Base-by-base conservation (phyloP, 2,329 filamentous ascomycete species). In the Aphanoascus verrucosus region DNA sequence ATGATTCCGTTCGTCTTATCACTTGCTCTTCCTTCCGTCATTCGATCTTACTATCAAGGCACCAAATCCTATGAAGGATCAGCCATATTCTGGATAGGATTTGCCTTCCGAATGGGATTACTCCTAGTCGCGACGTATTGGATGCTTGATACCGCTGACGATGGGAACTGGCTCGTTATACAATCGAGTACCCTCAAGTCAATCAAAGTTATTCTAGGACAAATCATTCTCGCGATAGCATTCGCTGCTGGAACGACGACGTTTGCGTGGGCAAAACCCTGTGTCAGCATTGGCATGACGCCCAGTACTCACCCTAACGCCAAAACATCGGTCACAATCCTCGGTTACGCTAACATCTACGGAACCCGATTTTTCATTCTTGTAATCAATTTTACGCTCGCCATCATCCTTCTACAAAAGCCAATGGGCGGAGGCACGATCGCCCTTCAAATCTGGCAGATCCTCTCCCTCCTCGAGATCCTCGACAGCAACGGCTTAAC, bases 311-410 rank as follows among this genome's bases (percentile, higher is more conserved):
- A 64, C 52, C 46, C 52, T 52, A 38, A 59, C 55, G 28, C 43
- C 17, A 65, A 70, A 53, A 74, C 68, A 19, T 70, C 74, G 3
- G 81, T 96, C 56, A 86, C 85, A 32, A 85, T 96, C 56, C 78
- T 94, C 15, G 93, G 93, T 43, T 97, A 94, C 69, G 86, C 85
- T 58, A 98, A 98, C 64, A 82, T 88, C n/a, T 84, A 95, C 64
- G 93, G 93, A 55, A 85, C 88, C 0, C 85, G 91, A 28, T 97
- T 94, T 70, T 83, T 95, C 60, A 75, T 97, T 34, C 78, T 97
- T 5, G 79, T 89, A 2, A 75, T 88, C 59, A 88, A 90, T 65
- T 82, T 94, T 68, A 77, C 88, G 23, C 77, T 87, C 7, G 85
- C 83, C 0, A 81, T 89, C 54, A 80, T 88, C 52, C 77, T 96